Evolutionary conservation across 768 basidiomycete species (phyloP), one percentile per base, ranked within the genome.

Genomic region (Mycena venus): DNA sequence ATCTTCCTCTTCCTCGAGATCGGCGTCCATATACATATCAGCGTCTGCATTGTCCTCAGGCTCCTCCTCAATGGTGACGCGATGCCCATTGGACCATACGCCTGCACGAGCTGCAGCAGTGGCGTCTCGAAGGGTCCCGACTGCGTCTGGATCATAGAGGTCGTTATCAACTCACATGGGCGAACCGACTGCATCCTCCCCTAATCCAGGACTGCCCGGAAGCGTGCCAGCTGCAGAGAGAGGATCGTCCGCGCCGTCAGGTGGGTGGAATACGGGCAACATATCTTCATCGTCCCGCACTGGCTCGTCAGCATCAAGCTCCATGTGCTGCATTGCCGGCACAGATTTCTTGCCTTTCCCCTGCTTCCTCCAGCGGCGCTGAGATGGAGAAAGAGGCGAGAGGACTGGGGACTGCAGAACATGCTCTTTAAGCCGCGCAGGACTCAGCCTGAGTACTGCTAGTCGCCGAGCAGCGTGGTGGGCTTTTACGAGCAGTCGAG

Each of bases 21-120:
- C 36, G 7, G 49, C 49, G 23, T 51, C 49, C n/a, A 51, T 51
- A 12, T 23, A 51, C 49, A 51, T 51, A 7, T 27, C 58, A 21
- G n/a, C 58, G 5, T 60, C 58, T 14, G 53, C 9, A 29, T 55
- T 27, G 23, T 53, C 49, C 29, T 55, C 53, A n/a, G 31, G 31
- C 19, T 38, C 67, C 31, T 56, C 67, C 21, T 68, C 67, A 23
- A 56, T 27, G 6, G 25, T 47, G 21, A 58, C 67, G 2, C 19
- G 67, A 32, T 68, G 67, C 3, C n/a, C 14, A 42, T 60, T 60
- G 7, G 67, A 68, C 67, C 67, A 68, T 9, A 68, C 67, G 19
- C 58, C 67, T 31, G 58, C 34, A 21, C 67, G 67, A 12, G 25
- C 67, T 15, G 15, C 34, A 21, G 19, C 19, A 47, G 29, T 8